Conservation (phyloP, 805 yeast genomes). For the Cyberlindnera petersonii region DNA sequence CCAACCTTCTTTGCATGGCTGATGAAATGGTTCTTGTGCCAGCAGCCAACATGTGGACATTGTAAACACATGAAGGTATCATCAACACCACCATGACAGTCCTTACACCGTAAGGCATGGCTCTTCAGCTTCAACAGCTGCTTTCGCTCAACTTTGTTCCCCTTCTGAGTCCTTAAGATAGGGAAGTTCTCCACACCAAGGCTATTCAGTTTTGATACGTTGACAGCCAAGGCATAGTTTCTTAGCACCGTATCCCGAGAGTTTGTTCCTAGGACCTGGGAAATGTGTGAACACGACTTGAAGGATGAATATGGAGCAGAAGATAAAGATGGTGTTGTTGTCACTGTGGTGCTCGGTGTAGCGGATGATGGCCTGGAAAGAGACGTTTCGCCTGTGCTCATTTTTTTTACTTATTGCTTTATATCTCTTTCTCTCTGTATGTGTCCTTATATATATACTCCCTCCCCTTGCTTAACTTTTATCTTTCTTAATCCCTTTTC, state of each 20-base stretch:
- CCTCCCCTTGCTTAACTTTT: too few species aligned
- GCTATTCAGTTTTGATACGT: conserved; percentile 19
- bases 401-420: too few species aligned
- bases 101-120: conserved; percentile 46
- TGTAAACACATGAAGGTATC: conserved; percentile 63
- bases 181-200: conserved; percentile 11
- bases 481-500: too few species aligned
- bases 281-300: conserved; percentile 25
- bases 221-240: conserved; percentile 26
- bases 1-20: conserved; percentile 43
- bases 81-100: conserved; percentile 39
- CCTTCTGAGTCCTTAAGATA: conserved; percentile 8
- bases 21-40: conserved; percentile 43
- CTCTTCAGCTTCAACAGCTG: conserved; percentile 40
- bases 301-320: conserved; percentile 6
- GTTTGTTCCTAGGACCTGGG: conserved; percentile 26
- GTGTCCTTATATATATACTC: too few species aligned
- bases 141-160: conserved; percentile 30
- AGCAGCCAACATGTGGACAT: conserved; percentile 75
- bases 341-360: background rate
- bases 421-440: too few species aligned
- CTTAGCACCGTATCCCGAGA: conserved; percentile 27
- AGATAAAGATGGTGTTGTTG: background rate
- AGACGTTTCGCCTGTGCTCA: too few species aligned
- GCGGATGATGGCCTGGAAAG: background rate